These are phyloP conservation scores for Hanseniaspora mollemarum DNA, from an alignment of 805 yeast genomes.

Conservation along the genomic window DNA sequence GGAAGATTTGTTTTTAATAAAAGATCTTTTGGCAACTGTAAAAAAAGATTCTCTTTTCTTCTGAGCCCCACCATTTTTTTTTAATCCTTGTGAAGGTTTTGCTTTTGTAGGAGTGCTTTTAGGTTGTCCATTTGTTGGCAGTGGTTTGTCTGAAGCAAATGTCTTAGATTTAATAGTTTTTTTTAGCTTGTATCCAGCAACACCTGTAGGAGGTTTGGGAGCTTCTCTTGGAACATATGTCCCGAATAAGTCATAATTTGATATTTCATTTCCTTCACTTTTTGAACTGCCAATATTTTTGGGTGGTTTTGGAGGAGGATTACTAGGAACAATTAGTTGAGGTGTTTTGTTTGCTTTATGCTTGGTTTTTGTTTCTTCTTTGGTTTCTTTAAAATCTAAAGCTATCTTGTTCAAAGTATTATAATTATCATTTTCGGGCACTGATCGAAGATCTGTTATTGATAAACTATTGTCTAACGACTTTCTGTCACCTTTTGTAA, in stretches of 20 bases:
- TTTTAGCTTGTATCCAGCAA: not conserved
- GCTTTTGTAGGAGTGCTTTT: not conserved
- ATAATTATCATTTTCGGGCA: not conserved
- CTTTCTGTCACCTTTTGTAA: conserved; percentile 14
- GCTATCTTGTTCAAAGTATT: too few species aligned
- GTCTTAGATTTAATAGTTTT: not conserved
- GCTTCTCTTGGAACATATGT: not conserved
- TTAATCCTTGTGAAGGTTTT: conserved; percentile 23
- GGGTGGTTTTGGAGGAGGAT: conserved; percentile 2
- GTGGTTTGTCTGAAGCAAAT: too few species aligned
- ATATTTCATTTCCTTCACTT: conserved; percentile 1
- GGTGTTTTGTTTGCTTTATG: conserved; percentile 15
- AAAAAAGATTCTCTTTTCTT: conserved; percentile 48
- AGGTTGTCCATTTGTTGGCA: not conserved
- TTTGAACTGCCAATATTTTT: conserved; percentile 11
- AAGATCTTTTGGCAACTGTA: conserved; percentile 27
- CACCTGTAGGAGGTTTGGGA: not conserved
- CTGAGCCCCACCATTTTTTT: conserved; percentile 17
- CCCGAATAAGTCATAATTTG: not conserved
- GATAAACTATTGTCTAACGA: not conserved
- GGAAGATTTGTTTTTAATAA: conserved; percentile 27
- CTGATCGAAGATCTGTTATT: not conserved
- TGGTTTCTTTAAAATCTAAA: not conserved
- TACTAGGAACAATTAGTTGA: conserved; percentile 14
- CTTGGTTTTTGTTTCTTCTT: not conserved